Conservation (phyloP, 139 green algal genomes). For the Tetradesmus obliquus region DNA sequence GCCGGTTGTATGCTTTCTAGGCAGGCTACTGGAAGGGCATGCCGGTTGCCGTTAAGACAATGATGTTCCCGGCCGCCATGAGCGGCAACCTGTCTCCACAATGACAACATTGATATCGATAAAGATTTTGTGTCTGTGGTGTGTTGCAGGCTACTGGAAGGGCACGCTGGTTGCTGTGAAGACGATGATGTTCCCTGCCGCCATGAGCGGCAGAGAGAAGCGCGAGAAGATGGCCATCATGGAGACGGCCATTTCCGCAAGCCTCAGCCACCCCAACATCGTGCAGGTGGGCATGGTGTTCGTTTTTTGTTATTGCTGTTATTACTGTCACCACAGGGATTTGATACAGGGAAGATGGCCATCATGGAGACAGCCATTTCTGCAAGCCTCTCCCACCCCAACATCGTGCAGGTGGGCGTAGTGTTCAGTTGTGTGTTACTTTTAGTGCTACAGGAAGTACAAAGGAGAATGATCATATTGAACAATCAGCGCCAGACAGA, state of each 20-base stretch:
- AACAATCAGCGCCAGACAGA: too few relatives aligned
- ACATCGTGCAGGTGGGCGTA: conserved; percentile 30
- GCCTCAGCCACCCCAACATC: conserved; percentile 46
- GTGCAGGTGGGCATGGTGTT: conserved; percentile 11
- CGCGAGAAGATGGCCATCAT: conserved; percentile 59
- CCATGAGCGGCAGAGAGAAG: conserved; percentile 41
- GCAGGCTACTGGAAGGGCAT: conserved; percentile 30
- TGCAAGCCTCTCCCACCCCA: conserved; percentile 41
- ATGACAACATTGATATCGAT: background rate
- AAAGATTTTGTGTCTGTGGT: background rate
- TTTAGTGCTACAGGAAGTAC: too few relatives aligned
- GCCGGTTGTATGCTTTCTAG: background rate
- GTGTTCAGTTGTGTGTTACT: too few relatives aligned
- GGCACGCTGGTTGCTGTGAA: conserved; percentile 58
- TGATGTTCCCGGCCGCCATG: conserved; percentile 33
- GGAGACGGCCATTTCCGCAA: conserved; percentile 52
- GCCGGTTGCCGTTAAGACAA: background rate
- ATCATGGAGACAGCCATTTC: conserved; percentile 57
- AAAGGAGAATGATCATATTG: too few relatives aligned
- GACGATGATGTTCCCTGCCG: conserved; percentile 50
- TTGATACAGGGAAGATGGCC: conserved; percentile 40
- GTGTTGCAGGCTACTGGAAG: conserved; percentile 41
- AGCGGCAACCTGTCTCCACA: background rate
- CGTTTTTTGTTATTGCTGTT: too few relatives aligned
- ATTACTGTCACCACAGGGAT: too few relatives aligned